These are phyloP conservation scores for Lepidopterella palustris DNA, from an alignment of 495 filamentous ascomycete species.

Conservation along the genomic window DNA sequence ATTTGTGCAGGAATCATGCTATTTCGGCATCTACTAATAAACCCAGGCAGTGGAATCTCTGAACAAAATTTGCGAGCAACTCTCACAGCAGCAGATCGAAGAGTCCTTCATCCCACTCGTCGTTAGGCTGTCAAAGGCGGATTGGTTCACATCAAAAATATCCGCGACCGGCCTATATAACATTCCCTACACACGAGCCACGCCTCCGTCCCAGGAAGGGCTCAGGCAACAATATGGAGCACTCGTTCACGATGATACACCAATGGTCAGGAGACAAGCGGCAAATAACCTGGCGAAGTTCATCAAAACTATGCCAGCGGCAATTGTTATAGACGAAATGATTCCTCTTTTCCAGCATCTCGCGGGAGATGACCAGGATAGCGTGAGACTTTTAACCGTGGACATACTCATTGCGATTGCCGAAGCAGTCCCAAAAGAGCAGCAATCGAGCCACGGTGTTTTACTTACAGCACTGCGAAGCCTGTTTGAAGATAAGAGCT, in stretches of 20 bases:
- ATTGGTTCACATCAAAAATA: conserved; percentile 99
- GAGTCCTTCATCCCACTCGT: conserved; percentile 93
- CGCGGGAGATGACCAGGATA: conserved; percentile 92
- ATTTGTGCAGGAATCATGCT: conserved; percentile 1
- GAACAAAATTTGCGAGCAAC: conserved; percentile 93
- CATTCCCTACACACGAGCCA: conserved; percentile 82
- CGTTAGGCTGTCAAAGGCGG: conserved; percentile 92
- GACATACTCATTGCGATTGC: conserved; percentile 95
- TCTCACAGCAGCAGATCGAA: conserved; percentile 88
- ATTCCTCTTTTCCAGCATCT: conserved; percentile 98
- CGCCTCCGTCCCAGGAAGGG: conserved; percentile 73
- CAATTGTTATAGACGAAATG: conserved; percentile 94
- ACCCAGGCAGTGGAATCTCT: conserved; percentile 90
- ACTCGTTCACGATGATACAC: conserved; percentile 95
- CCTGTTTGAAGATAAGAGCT: conserved; percentile 97
- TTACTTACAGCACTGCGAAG: conserved; percentile 81
- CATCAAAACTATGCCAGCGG: conserved; percentile 86
- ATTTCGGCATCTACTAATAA: not conserved
- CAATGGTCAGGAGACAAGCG: conserved; percentile 95
- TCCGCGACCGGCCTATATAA: conserved; percentile 94
- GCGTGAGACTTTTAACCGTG: conserved; percentile 89
- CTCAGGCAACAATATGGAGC: conserved; percentile 84
- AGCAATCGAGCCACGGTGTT: conserved; percentile 92
- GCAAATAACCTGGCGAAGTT: conserved; percentile 97
- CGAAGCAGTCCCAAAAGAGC: conserved; percentile 94